Conservation (phyloP, 805 yeast genomes). For the Starmerella khaoyaiensis region DNA sequence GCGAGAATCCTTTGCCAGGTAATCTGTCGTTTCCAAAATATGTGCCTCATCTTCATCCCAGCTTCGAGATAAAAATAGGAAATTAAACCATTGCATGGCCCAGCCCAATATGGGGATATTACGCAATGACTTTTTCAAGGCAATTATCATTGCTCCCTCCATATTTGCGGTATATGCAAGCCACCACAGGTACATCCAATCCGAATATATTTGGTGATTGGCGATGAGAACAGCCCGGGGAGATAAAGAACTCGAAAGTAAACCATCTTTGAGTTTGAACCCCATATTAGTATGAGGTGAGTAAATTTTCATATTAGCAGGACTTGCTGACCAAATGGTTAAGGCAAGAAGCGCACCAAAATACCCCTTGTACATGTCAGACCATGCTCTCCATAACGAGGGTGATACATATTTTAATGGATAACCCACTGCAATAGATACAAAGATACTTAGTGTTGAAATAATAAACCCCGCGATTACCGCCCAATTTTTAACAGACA, state of each 20-base stretch:
- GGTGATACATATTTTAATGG: conserved; percentile 14
- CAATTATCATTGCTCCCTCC: conserved; percentile 53
- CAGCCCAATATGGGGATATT: conserved; percentile 65
- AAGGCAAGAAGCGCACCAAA: conserved; percentile 13
- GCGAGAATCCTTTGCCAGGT: conserved; percentile 25
- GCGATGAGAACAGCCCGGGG: conserved; percentile 55
- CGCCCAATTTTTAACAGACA: conserved; percentile 4
- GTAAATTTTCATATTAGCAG: conserved; percentile 15
- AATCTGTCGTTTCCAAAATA: conserved; percentile 10
- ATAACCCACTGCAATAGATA: conserved; percentile 13
- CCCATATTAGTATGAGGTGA: conserved; percentile 3
- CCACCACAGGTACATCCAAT: conserved; percentile 91
- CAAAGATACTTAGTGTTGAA: conserved; percentile 6
- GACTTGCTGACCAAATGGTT: conserved; percentile 11
- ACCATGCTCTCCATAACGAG: conserved; percentile 17
- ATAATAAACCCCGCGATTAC: conserved; percentile 10
- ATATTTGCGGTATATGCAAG: conserved; percentile 53
- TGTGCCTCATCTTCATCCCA: conserved; percentile 61
- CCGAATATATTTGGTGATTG: conserved; percentile 91
- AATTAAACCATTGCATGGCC: conserved; percentile 70
- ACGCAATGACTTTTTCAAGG: conserved; percentile 62
- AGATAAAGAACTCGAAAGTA: conserved; percentile 25
- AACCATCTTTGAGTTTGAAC: conserved; percentile 9
- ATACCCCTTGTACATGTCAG: conserved; percentile 15
- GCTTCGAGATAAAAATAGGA: conserved; percentile 68